A percentile compares a stretch with the other conserved stretches of the same genome.
These are phyloP conservation scores for Sarocladiaceae sp. DNA, from an alignment of 2,329 filamentous ascomycete species.

Conservation along the genomic window DNA sequence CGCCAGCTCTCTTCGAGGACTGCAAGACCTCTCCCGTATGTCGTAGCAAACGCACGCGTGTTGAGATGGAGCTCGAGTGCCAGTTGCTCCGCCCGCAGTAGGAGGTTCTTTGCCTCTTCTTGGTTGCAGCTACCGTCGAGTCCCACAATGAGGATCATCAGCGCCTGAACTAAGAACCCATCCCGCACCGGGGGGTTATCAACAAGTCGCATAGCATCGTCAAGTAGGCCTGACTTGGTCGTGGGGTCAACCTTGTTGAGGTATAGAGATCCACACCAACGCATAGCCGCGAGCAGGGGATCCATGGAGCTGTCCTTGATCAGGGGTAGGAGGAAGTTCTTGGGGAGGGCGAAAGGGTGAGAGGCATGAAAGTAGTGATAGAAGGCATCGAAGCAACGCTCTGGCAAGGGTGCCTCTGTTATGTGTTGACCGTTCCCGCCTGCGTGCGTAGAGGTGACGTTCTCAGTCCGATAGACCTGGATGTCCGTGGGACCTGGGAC, in stretches of 20 bases:
- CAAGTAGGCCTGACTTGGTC: conserved; percentile 41
- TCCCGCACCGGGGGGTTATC: conserved; percentile 43
- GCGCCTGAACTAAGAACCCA: conserved; percentile 66
- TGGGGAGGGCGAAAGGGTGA: conserved; percentile 53
- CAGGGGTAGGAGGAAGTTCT: conserved; percentile 40
- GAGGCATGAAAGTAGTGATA: conserved; percentile 52
- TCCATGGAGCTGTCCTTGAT: conserved; percentile 41
- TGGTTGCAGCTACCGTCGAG: conserved; percentile 72
- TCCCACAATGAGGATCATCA: conserved; percentile 69
- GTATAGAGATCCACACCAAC: conserved; percentile 51
- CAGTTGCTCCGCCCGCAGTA: conserved; percentile 61
- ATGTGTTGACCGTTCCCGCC: background rate
- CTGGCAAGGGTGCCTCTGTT: conserved; percentile 30
- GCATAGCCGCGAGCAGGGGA: conserved; percentile 46
- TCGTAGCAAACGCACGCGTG: conserved; percentile 56
- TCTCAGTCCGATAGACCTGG: background rate
- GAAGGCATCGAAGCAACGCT: conserved; percentile 51
- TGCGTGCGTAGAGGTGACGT: background rate
- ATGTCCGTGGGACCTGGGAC: background rate
- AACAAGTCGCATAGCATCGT: conserved; percentile 49
- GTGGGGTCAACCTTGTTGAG: conserved; percentile 37
- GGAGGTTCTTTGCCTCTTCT: conserved; percentile 58
- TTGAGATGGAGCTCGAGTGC: conserved; percentile 75
- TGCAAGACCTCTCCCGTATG: conserved; percentile 56
- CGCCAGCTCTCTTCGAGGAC: conserved; percentile 77